These are phyloP conservation scores for Aurinia saxatilis DNA, from an alignment of 345 rosid species.

Conservation along the genomic window DNA sequence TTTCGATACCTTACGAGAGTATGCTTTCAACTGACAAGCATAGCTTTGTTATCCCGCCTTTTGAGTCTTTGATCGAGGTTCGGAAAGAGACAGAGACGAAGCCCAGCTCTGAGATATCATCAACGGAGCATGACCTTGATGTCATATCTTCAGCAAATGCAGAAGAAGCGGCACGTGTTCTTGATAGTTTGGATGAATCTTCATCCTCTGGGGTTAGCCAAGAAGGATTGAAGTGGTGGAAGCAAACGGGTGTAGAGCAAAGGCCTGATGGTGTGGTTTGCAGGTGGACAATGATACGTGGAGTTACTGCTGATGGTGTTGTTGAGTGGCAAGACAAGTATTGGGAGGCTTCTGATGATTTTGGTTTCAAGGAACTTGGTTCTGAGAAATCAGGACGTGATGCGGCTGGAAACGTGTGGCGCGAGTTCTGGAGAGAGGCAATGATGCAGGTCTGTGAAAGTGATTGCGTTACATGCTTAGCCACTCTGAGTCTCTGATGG, in stretches of 20 bases:
- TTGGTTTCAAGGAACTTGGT: conserved; percentile 89
- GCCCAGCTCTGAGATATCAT: conserved; percentile 23
- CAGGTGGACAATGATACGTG: conserved; percentile 90
- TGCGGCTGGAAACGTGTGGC: conserved; percentile 77
- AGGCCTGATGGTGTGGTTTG: conserved; percentile 77
- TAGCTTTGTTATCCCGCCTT: conserved; percentile 53
- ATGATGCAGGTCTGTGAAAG: conserved; percentile 69
- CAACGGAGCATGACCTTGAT: conserved; percentile 40
- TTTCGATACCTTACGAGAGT: conserved; percentile 71
- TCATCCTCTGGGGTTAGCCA: conserved; percentile 41
- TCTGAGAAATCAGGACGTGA: conserved; percentile 95
- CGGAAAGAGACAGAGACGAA: conserved; percentile 27
- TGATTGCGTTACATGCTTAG: neutral
- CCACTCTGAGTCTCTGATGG: no score
- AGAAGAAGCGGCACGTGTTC: conserved; percentile 73
- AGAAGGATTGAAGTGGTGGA: conserved; percentile 87
- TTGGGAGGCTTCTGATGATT: conserved; percentile 95
- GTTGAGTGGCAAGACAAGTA: conserved; percentile 95
- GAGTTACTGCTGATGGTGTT: conserved; percentile 67
- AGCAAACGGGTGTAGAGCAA: conserved; percentile 65
- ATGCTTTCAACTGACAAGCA: conserved; percentile 33
- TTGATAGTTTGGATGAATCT: conserved; percentile 41
- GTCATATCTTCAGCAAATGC: conserved; percentile 51
- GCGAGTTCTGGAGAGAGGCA: conserved; percentile 85
- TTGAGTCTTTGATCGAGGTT: conserved; percentile 58